Base-by-base conservation (phyloP, 1,139 yeast genomes). In the Taphrina flavorubra region DNA sequence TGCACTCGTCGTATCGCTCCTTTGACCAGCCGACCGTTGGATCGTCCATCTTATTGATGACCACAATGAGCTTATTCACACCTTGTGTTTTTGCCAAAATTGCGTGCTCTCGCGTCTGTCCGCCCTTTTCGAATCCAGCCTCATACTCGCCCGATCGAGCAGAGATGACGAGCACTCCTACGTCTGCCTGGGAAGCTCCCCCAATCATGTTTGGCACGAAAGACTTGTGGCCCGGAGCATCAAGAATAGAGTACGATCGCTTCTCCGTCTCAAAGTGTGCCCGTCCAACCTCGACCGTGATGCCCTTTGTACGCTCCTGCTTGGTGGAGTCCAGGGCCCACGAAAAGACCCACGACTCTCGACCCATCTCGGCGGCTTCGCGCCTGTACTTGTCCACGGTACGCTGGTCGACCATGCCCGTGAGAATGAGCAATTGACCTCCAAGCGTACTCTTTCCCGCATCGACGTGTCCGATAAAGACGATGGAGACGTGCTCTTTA, bases 381-480 rank as follows among this genome's bases (percentile, higher is more conserved):
- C 94, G 87, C 82, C 95, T 98, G 78, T 92, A 92, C 81, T 94
- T 94, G 74, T 94, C 99, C 73, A 95, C 95, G n/a, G 98, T 94
- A 83, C 99, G 91, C 83, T 94, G 94, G 80, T 94, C 99, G 70
- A 94, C 99, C 60, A 97, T 90, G 71, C 98, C 98, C 51, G 98
- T 92, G 77, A 94, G 83, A 78, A 84, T 94, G 74, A 94, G 85
- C 75, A 94, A 83, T 80, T 94, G 94, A 81, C 99, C 99, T 78
- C 99, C 99, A 97, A 95, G 92, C 72, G 99, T 94, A 68, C 97
- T 91, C 81, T 94, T 94, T 78, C 99, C 99, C 55, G 99, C 99
- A 84, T 94, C 99, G 75, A 94, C 99, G 78, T 94, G 99, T 74
- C 99, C 99, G 98, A 94, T 95, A 80, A 94, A 94, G 76, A 94